Base-by-base conservation (phyloP, 2,329 filamentous ascomycete species). In the Pyrenophora seminiperda region DNA sequence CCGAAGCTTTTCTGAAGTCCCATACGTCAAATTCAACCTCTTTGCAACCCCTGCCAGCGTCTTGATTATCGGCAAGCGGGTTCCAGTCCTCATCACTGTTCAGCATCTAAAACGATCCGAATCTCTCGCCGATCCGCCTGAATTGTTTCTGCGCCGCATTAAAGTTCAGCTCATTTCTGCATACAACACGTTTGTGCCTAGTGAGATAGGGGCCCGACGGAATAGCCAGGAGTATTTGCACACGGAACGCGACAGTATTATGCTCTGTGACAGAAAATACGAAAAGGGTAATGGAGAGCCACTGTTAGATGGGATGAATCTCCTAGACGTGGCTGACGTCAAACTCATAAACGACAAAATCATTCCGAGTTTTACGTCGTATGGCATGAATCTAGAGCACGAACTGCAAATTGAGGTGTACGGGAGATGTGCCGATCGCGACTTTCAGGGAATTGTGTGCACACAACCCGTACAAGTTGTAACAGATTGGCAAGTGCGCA, bases 381-480 rank as follows among this genome's bases (percentile, higher is more conserved):
- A 66, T 38, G 66, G 61, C 3, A n/a, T 67, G 1, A 41, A 52
- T 2, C 17, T 68, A 40, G 56, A 63, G 27, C 60, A 68, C 24
- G 54, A 58, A 17, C 5, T 68, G 3, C 56, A 63, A 37, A 61
- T 70, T 3, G 53, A 62, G 7, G 42, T 68, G 2, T 62, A 63
- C 54, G 61, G 63, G 10, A 61, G 62, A 43, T 70, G 67, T 29
- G 67, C 56, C 1, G 59, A 53, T n/a, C 62, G 62, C 22, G 62
- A 65, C 14, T 65, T 62, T 40, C 43, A 46, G 1, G 53, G 54
- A 0, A 55, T 60, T 2, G 51, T 53, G 2, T 62, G 57, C 19
- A 58, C 44, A 9, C 52, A 56, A 4, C 45, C 49, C 1, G 56
- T 65, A 1, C 61, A 65, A n/a, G 18, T 65, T 29, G 54, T 62